Evolutionary conservation across 2,329 filamentous ascomycete genomes (phyloP), one percentile per base, ranked within the genome.

Genomic region (Fusarium begoniae): DNA sequence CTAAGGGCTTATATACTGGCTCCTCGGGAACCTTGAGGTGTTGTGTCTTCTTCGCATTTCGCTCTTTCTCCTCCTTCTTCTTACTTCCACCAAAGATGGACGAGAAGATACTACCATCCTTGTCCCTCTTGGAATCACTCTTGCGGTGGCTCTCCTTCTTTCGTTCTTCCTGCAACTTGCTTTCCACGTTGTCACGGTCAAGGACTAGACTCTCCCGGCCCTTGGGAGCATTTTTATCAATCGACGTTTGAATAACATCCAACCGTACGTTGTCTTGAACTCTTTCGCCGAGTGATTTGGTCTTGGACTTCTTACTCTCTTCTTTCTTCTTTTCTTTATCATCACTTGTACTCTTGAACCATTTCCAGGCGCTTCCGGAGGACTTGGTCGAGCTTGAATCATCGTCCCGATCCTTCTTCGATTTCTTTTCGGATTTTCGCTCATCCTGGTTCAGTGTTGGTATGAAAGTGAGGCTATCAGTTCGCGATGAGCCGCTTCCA

Each of bases 11-110:
- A 72, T 90, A 90, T 2, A 88, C 86, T 18, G 92, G 92, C 47
- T 98, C 95, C 6, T 96, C 95, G 1, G 95, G 97, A 13, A 94
- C 85, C 11, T 92, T 90, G 61, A 94, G 90, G 54, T 92, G 90
- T 75, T 92, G 90, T 40, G 87, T 88, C 83, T 95, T 97, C 84
- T 94, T 95, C 75, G 91, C 88, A 66, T 87, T 87, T 40, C 89
- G 88, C 63, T 97, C 94, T 75, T 91, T 91, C 66, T 96, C 93
- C 64, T 90, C 87, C 83, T 94, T 97, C 85, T 96, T 97, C 85
- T 97, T 97, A 69, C 92, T 90, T 47, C 94, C 93, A 22, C 95
- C 94, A 79, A 99, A 98, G 63, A 99, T 91, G 2, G 95, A 96
- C 0, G 95, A 96, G 76, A 99, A 95, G n/a, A 98, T 87, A 72